Conservation (phyloP, 1,284 basidiomycete species). For the Serendipita sp. region DNA sequence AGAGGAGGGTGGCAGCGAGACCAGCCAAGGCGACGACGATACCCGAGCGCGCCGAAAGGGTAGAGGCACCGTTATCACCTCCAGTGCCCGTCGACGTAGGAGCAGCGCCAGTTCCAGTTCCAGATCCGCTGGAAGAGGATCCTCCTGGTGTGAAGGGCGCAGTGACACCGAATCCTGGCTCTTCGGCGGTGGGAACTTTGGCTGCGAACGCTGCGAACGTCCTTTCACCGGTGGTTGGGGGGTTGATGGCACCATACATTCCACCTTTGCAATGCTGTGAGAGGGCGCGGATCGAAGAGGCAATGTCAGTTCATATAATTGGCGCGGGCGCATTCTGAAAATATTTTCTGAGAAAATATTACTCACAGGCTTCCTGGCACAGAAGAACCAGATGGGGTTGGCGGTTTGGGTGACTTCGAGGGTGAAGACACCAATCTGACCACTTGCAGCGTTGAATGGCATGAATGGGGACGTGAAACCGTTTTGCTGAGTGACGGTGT, state of each 20-base stretch:
- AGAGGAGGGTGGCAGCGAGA: not conserved
- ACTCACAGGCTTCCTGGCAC: slow-evolving; percentile 17
- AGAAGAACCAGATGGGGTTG: slow-evolving; percentile 44
- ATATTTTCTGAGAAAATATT: slow-evolving; percentile 8
- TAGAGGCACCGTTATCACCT: not conserved
- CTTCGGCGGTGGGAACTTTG: not conserved
- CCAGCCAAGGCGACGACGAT: not conserved
- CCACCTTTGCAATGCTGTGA: slow-evolving; percentile 17
- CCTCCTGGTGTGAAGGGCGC: not conserved
- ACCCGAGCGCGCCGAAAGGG: not conserved
- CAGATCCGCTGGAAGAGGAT: not conserved
- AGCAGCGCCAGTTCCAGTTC: not conserved
- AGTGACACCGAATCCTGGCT: slow-evolving; percentile 4
- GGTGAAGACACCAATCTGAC: slow-evolving; percentile 18
- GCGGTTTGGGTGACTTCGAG: slow-evolving; percentile 19
- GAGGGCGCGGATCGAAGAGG: slow-evolving; percentile 9
- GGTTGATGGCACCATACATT: slow-evolving; percentile 39
- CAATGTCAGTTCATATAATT: not conserved
- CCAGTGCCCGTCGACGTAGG: not conserved
- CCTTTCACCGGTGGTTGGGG: slow-evolving; percentile 31
- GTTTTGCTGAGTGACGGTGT: slow-evolving; percentile 5
- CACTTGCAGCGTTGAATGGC: slow-evolving; percentile 14
- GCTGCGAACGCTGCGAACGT: slow-evolving; percentile 30
- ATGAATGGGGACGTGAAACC: slow-evolving; percentile 10
- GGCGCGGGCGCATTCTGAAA: too few relatives aligned